These are phyloP conservation scores for Rubia balearica DNA, from an alignment of 305 asterid genomes.

Conservation along the genomic window DNA sequence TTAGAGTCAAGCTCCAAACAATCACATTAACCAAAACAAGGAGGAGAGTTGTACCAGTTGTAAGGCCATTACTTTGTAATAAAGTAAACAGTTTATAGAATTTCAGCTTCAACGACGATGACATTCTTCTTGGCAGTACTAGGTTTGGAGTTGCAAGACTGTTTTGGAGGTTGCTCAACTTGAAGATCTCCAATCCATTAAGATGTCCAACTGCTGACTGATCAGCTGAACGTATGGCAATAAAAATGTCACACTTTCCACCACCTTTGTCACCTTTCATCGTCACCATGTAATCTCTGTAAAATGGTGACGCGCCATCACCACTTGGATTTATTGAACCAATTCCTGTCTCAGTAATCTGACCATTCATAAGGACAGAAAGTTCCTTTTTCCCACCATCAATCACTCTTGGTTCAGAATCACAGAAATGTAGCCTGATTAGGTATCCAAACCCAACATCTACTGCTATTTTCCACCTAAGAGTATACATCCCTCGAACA, in stretches of 20 bases:
- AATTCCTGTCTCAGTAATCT: constrained; percentile 31
- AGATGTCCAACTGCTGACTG: constrained; percentile 18
- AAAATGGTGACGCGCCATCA: constrained; percentile 22
- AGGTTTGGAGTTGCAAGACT: constrained; percentile 37
- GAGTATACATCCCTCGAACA: constrained; percentile 11
- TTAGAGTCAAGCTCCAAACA: constrained; percentile 10
- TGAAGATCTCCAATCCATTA: constrained; percentile 49
- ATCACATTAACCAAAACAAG: constrained; percentile 34
- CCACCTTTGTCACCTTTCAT: constrained; percentile 44
- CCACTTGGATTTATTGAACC: constrained; percentile 30
- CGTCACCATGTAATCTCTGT: constrained; percentile 44
- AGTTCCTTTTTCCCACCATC: constrained; percentile 21
- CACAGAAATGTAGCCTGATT: constrained; percentile 52
- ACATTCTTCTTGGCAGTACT: constrained; percentile 12
- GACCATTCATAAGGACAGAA: constrained; percentile 38
- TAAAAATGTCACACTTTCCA: constrained; percentile 21
- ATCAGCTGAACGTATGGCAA: constrained; percentile 27
- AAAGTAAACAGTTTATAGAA: constrained; percentile 14
- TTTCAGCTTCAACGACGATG: constrained; percentile 17
- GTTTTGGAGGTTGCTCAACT: constrained; percentile 55
- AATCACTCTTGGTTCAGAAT: constrained; percentile 14
- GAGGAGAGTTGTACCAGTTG: constrained; percentile 24
- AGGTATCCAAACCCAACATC: constrained; percentile 54
- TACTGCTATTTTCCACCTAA: constrained; percentile 50
- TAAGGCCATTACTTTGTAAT: constrained; percentile 22